phyloP scores from a whole-genome alignment of 805 yeast species.

The Nakazawaea pomicola region DNA sequence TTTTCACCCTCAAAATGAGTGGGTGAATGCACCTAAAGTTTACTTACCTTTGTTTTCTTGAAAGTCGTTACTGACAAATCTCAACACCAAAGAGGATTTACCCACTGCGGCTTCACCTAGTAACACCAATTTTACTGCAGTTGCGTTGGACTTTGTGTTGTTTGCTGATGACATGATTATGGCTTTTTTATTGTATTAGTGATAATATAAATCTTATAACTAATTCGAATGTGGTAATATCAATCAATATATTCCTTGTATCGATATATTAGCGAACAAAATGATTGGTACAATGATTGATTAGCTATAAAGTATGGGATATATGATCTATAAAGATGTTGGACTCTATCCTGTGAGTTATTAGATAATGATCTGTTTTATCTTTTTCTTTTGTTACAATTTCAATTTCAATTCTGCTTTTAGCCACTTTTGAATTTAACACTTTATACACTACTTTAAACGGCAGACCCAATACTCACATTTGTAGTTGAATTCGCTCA shows the following conservation, averaged over 20 bases:
- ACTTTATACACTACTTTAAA: not conserved
- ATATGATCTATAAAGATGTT: too few relatives aligned
- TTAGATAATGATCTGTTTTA: not conserved
- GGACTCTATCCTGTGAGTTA: not conserved
- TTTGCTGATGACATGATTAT: slow-evolving; percentile 5
- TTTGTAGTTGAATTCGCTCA: slow-evolving; percentile 52
- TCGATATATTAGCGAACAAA: too few relatives aligned
- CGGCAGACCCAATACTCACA: slow-evolving; percentile 68
- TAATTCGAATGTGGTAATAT: not conserved
- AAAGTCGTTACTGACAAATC: slow-evolving; percentile 92
- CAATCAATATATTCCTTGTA: not conserved
- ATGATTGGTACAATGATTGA: not conserved
- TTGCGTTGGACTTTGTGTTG: slow-evolving; percentile 38
- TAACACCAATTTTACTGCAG: slow-evolving; percentile 83
- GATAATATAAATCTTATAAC: too few relatives aligned
- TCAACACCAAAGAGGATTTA: slow-evolving; percentile 83
- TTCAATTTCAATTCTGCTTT: not conserved
- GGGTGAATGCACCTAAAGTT: too few relatives aligned
- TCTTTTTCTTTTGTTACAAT: not conserved
- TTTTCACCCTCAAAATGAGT: too few relatives aligned
- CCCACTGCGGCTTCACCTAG: slow-evolving; percentile 99
- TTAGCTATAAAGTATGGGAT: too few relatives aligned
- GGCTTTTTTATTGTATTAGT: too few relatives aligned
- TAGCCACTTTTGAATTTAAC: not conserved
- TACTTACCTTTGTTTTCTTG: slow-evolving; percentile 78